Conservation (phyloP, 768 basidiomycete species). For the Amanita exitialis region DNA sequence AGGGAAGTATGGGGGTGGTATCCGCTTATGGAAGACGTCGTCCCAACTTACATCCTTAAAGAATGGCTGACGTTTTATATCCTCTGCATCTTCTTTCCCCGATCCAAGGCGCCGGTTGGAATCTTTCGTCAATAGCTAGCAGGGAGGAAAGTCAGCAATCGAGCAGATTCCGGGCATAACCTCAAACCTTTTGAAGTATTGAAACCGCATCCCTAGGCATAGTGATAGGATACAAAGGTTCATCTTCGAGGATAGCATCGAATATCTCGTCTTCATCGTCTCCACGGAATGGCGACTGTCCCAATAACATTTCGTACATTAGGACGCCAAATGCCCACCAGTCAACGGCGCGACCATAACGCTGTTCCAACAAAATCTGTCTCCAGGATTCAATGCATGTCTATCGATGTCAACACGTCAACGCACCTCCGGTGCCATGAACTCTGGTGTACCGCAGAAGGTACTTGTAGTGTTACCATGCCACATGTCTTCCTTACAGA, state of each 20-base stretch:
- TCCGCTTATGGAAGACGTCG: slow-evolving; percentile 94
- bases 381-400: slow-evolving; percentile 4
- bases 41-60: slow-evolving; percentile 98
- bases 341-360: slow-evolving; percentile 96
- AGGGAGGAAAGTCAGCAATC: background rate
- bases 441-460: slow-evolving; percentile 98
- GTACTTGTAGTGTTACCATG: slow-evolving; percentile 92
- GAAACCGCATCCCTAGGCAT: slow-evolving; percentile 98
- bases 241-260: slow-evolving; percentile 97
- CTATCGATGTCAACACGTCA: background rate
- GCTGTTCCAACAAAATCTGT: slow-evolving; percentile 97
- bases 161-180: background rate
- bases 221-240: slow-evolving; percentile 96
- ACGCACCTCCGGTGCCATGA: slow-evolving; percentile 96
- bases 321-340: slow-evolving; percentile 99
- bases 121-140: slow-evolving; percentile 85
- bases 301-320: slow-evolving; percentile 97
- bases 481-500: slow-evolving; percentile 99
- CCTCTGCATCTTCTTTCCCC: slow-evolving; percentile 86
- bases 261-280: slow-evolving; percentile 99
- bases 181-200: slow-evolving; percentile 79
- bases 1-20: slow-evolving; percentile 96
- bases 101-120: slow-evolving; percentile 86
- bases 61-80: slow-evolving; percentile 96
- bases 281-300: slow-evolving; percentile 98